These are phyloP conservation scores for Chaetomium globosum DNA, from an alignment of 2,329 filamentous ascomycete species.

Conservation along the genomic window DNA sequence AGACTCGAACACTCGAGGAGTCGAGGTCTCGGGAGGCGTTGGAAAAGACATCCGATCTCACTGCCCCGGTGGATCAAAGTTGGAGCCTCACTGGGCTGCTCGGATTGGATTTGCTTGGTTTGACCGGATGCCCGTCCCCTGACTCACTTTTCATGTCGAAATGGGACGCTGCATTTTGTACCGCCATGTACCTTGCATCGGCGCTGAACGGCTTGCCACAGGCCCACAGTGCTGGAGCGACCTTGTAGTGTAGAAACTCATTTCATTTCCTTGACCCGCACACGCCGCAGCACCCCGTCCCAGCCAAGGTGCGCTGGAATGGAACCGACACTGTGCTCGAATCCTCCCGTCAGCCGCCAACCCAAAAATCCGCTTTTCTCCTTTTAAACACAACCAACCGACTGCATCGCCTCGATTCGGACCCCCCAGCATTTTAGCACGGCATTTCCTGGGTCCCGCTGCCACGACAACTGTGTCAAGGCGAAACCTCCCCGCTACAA, in stretches of 20 bases:
- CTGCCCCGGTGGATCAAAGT: neutral
- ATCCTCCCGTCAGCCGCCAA: slow-evolving; percentile 35
- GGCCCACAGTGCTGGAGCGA: slow-evolving; percentile 23
- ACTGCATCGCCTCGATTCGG: slow-evolving; percentile 11
- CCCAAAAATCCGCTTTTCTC: slow-evolving; percentile 37
- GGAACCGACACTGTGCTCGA: slow-evolving; percentile 31
- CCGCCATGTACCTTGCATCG: slow-evolving; percentile 28
- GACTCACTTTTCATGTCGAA: slow-evolving; percentile 17
- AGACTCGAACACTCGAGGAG: neutral
- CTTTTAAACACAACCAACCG: slow-evolving; percentile 30
- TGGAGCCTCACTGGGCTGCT: slow-evolving; percentile 2
- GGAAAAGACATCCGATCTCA: neutral
- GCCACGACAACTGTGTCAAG: slow-evolving; percentile 23
- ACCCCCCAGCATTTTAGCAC: slow-evolving; percentile 10
- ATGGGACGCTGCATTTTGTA: slow-evolving; percentile 8
- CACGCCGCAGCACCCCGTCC: neutral
- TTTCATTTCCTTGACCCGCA: slow-evolving; percentile 14
- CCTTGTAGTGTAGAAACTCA: slow-evolving; percentile 18
- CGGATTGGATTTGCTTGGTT: slow-evolving; percentile 3
- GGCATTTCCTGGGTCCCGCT: slow-evolving; percentile 16
- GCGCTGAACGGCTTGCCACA: slow-evolving; percentile 1
- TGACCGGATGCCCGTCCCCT: neutral
- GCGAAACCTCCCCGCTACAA: slow-evolving; percentile 5
- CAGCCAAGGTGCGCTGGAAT: slow-evolving; percentile 18
- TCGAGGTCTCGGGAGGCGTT: neutral